Conservation (phyloP, 768 basidiomycete genomes). For the Hortiboletus campestris region DNA sequence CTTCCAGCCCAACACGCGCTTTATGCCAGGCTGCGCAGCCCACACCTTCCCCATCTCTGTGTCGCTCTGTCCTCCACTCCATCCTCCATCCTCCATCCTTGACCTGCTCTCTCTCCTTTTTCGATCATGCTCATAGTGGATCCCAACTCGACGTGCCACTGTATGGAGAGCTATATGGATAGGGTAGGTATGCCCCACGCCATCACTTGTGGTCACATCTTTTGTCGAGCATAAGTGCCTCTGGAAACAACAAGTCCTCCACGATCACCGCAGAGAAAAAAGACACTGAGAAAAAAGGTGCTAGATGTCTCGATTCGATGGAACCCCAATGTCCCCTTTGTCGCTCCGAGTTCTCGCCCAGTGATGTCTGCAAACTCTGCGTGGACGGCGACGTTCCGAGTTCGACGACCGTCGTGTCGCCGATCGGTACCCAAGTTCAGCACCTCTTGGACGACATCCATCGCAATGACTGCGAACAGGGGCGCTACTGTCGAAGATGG, state of each 20-base stretch:
- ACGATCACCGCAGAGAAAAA: neutral
- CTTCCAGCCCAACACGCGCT: neutral
- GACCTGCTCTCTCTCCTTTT: neutral
- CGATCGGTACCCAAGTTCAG: neutral
- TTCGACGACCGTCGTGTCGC: neutral
- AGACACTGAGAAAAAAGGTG: neutral
- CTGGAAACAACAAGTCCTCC: neutral
- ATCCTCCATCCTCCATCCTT: neutral
- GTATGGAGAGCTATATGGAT: constrained; percentile 7
- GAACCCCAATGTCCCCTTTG: constrained; percentile 13
- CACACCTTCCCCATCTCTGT: no score
- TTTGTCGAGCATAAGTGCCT: neutral
- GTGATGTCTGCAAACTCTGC: constrained; percentile 1
- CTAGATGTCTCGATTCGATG: constrained; percentile 10
- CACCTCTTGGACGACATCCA: neutral
- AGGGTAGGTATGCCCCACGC: neutral
- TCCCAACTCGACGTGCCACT: constrained; percentile 13
- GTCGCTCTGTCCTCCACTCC: neutral
- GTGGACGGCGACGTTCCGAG: neutral
- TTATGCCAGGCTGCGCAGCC: neutral
- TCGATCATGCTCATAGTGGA: constrained; percentile 10
- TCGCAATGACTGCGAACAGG: neutral
- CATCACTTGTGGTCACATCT: constrained; percentile 14
- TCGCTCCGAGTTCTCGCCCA: neutral
- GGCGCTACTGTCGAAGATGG: constrained; percentile 3